Conservation (phyloP, 768 basidiomycete genomes). For the Boletus coccyginus region DNA sequence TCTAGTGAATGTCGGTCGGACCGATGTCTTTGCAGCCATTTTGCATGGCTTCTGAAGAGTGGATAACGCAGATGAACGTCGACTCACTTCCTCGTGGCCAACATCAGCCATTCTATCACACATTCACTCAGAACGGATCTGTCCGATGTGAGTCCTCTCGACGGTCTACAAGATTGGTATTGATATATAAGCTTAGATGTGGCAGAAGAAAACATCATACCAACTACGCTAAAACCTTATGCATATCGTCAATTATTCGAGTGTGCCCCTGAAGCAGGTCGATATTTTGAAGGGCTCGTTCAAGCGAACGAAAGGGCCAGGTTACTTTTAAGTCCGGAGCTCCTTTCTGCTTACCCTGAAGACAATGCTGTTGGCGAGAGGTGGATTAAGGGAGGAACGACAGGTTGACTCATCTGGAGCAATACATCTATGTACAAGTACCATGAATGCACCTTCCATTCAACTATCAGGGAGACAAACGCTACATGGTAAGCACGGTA, state of each 20-base stretch:
- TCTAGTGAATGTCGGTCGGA: neutral
- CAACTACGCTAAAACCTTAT: slow-evolving; percentile 17
- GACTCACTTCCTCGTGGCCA: slow-evolving; percentile 38
- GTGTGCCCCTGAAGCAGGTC: slow-evolving; percentile 25
- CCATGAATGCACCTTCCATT: neutral
- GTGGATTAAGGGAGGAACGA: slow-evolving; percentile 32
- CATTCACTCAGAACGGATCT: slow-evolving; percentile 35
- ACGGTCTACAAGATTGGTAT: neutral
- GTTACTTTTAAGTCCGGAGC: slow-evolving; percentile 42
- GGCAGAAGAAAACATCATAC: slow-evolving; percentile 35
- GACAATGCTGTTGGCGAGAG: slow-evolving; percentile 38
- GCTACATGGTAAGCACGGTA: neutral
- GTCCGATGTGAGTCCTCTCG: slow-evolving; percentile 34
- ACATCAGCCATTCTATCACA: slow-evolving; percentile 50
- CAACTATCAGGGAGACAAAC: neutral
- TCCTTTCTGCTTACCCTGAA: slow-evolving; percentile 43
- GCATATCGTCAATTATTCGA: slow-evolving; percentile 24
- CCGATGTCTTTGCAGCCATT: slow-evolving; percentile 16
- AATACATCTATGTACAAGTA: neutral
- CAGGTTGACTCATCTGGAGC: neutral
- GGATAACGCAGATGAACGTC: slow-evolving; percentile 45
- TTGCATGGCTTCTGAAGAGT: slow-evolving; percentile 41
- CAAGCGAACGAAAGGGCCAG: slow-evolving; percentile 32
- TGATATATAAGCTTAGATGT: slow-evolving; percentile 28
- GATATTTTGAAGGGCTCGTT: slow-evolving; percentile 38